These are phyloP conservation scores for Pyrus bretschneideri DNA, from an alignment of 306 rosid species.

Conservation along the genomic window DNA sequence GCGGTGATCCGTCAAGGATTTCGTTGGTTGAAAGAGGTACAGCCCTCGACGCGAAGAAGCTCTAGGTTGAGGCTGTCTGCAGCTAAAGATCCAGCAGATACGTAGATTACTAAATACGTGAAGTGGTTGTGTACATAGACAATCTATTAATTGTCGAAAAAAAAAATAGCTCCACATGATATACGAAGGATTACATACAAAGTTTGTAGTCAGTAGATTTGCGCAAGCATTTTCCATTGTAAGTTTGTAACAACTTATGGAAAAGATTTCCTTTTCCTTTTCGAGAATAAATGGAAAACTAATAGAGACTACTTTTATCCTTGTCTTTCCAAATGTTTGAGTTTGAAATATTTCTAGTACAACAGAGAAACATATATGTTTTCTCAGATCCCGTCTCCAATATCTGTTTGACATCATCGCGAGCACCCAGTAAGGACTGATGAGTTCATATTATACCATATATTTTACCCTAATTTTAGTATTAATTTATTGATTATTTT, in stretches of 20 bases:
- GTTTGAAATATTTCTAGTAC: neutral
- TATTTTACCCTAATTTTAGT: no score
- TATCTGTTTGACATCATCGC: no score
- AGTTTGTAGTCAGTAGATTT: neutral
- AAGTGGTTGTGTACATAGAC: conserved; percentile 36
- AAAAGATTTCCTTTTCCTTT: neutral
- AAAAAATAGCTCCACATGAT: conserved; percentile 15
- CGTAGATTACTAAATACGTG: conserved; percentile 23
- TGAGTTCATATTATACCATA: no score
- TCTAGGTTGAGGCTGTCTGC: conserved; percentile 54
- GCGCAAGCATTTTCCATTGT: conserved; percentile 7
- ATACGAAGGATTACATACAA: conserved; percentile 20
- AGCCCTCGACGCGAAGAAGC: conserved; percentile 20
- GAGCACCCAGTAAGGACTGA: no score
- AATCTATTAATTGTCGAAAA: conserved; percentile 17
- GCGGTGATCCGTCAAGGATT: conserved; percentile 71
- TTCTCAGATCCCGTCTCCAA: neutral
- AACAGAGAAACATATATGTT: neutral
- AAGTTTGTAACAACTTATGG: neutral
- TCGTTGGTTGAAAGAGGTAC: conserved; percentile 57
- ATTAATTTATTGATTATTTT: no score
- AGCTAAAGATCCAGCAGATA: conserved; percentile 23
- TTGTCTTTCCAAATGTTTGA: neutral
- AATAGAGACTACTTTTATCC: neutral
- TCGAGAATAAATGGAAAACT: conserved; percentile 23